Evolutionary conservation across 1,284 basidiomycete genomes (phyloP), one percentile per base, ranked within the genome.

Genomic region (Trichosporon sp.): DNA sequence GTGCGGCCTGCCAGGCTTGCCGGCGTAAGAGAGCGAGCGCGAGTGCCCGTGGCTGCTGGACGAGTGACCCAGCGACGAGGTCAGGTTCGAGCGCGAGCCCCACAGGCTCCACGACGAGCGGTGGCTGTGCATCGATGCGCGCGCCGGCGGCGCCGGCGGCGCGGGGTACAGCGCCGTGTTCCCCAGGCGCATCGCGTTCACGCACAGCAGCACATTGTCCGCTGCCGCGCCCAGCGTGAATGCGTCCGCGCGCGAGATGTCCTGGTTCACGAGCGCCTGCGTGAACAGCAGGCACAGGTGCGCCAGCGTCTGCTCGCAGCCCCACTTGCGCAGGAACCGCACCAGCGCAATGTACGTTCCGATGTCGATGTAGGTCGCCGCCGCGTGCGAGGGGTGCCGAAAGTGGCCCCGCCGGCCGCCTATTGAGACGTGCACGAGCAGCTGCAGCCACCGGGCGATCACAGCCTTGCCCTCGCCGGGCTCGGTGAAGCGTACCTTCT

Each of bases 231-330:
- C 56, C 3, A 60, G 18, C 2, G 56, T 60, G 56, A 60, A 60
- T 13, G 56, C 56, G 31, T 60, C 56, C 8, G 56, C 56, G 18
- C 56, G 27, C 3, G 12, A 15, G 13, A 60, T 60, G 18, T 60
- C 56, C 27, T 60, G 56, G 29, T 60, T 60, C 27, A 60, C 56
- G 27, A 60, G 56, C 56, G 56, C 56, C 27, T 60, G 56, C 56
- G 56, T 60, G 27, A 60, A 29, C 4, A 60, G 56, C 56, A 60
- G 56, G 56, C 56, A 60, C 6, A 60, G 56, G 56, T 60, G 56
- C 18, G 56, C 13, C 5, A 60, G 56, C 15, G 27, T 60, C 56
- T 60, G 56, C 56, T 60, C 56, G 56, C 56, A 60, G 29, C 29
- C 56, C 56, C 56, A 60, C 18, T 31, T 60, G 56, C 56, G 56